These are phyloP conservation scores for Tuctoria greenei DNA, from an alignment of 176 grass and related monocot genomes.

Conservation along the genomic window DNA sequence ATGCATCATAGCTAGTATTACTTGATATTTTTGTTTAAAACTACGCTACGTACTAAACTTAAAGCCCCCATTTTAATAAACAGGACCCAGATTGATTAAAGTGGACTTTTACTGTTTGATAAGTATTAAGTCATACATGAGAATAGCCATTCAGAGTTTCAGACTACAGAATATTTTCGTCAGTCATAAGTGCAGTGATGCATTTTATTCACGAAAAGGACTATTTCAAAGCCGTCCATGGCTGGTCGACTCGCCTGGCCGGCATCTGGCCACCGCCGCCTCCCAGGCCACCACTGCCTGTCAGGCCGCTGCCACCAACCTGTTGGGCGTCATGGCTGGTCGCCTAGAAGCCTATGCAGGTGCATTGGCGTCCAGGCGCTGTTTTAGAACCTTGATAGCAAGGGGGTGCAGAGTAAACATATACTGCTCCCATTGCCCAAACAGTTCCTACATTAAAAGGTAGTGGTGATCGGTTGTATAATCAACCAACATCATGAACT, in stretches of 20 bases:
- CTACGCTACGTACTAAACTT: not conserved
- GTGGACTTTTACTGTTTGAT: not conserved
- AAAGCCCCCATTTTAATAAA: not conserved
- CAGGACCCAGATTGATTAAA: not conserved
- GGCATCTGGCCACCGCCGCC: too few species aligned
- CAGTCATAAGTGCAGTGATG: not conserved
- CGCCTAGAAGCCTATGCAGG: too few species aligned
- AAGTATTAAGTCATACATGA: not conserved
- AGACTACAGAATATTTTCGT: not conserved
- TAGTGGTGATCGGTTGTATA: not conserved
- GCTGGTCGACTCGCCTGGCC: too few species aligned
- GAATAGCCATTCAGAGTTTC: not conserved
- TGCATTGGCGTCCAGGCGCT: too few species aligned
- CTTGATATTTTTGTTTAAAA: not conserved
- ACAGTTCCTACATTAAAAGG: slow-evolving; percentile 3
- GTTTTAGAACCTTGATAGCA: too few species aligned
- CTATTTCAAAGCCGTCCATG: not conserved
- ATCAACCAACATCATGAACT: slow-evolving; percentile 8
- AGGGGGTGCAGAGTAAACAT: not conserved
- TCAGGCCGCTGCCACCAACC: too few species aligned
- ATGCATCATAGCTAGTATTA: not conserved
- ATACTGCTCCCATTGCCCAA: not conserved
- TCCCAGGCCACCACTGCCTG: too few species aligned
- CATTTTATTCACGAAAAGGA: slow-evolving; percentile 1
- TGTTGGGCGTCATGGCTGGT: too few species aligned